A percentile compares a stretch with the other conserved stretches of the same genome.
Evolutionary conservation across 1,284 basidiomycete genomes (phyloP).

Genomic region (Ustilago hordei): DNA sequence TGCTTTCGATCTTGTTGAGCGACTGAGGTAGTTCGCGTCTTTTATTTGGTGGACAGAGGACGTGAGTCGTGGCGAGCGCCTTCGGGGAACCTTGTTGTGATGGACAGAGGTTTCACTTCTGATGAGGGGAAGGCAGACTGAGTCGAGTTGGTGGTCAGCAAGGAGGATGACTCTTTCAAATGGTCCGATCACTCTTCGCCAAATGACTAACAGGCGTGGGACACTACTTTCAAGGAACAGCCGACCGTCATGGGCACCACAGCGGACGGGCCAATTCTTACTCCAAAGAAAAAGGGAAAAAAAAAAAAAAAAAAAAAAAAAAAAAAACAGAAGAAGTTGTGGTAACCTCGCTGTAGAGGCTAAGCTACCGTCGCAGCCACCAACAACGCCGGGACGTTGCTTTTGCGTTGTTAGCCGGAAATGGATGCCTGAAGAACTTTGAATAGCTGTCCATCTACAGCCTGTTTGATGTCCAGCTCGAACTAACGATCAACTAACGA

Average conservation of each 20-base stretch:
- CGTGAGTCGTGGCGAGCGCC: neutral
- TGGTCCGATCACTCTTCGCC: neutral
- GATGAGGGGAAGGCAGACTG: neutral
- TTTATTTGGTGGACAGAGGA: neutral
- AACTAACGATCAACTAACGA: neutral
- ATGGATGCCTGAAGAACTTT: neutral
- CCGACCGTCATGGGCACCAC: neutral
- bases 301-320: neutral
- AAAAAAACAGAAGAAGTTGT: neutral
- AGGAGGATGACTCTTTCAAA: neutral
- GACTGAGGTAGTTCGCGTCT: too few species aligned
- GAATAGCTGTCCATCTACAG: too few species aligned
- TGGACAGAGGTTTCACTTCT: neutral
- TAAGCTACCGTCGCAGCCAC: neutral
- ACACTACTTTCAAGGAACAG: neutral
- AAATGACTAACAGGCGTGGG: neutral
- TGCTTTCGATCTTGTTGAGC: neutral
- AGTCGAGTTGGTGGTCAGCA: neutral
- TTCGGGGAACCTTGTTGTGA: neutral
- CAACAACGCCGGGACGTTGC: neutral
- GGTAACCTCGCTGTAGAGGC: constrained; percentile 1
- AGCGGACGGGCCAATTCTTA: constrained; percentile 2
- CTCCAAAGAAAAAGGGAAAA: neutral
- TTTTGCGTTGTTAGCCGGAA: neutral
- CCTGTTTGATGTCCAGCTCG: neutral